Conservation (phyloP, 148 eudicot species). For the Diospyros kaki region DNA sequence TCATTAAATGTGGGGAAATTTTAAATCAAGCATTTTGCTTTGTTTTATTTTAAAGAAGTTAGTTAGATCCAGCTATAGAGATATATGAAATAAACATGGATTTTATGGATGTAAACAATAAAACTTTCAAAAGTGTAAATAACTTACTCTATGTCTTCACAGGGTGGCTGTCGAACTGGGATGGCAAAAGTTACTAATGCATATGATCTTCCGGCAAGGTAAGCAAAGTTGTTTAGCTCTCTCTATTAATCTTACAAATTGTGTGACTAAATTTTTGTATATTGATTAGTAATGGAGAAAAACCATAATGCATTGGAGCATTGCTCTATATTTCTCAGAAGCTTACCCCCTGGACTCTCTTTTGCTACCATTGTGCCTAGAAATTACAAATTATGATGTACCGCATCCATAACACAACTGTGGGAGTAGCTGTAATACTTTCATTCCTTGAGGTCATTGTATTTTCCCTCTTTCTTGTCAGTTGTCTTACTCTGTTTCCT, state of each 20-base stretch:
- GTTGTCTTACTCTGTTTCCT: no score
- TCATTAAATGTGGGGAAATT: background rate
- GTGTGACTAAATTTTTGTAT: background rate
- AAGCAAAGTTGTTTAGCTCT: constrained; percentile 14
- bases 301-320: background rate
- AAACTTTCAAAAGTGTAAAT: background rate
- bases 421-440: background rate
- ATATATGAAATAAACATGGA: constrained; percentile 7
- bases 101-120: background rate
- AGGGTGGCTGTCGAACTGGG: constrained; percentile 99
- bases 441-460: no score
- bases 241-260: background rate
- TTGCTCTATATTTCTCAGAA: background rate
- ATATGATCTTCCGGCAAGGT: constrained; percentile 98
- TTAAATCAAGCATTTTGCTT: background rate
- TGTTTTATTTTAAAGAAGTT: background rate
- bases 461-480: background rate
- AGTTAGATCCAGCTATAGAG: background rate
- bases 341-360: background rate
- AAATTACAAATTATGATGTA: background rate
- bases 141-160: constrained; percentile 21
- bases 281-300: background rate
- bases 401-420: background rate
- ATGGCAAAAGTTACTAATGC: constrained; percentile 98
- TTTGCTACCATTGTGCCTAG: background rate